Evolutionary conservation across 305 asterid genomes (phyloP).

Genomic region (Fraxinus velutina): DNA sequence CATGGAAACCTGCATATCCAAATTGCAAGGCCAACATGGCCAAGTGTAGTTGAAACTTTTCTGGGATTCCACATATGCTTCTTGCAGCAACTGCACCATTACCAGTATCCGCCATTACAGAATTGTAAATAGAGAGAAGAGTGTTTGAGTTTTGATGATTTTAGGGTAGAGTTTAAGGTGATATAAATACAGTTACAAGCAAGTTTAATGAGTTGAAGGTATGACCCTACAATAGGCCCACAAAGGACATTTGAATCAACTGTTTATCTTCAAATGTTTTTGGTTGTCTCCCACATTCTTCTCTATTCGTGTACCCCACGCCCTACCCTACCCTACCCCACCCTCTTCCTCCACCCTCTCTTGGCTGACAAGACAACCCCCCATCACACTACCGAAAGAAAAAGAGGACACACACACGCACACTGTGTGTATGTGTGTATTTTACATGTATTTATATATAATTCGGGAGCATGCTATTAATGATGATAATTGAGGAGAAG

Average conservation of each 20-base stretch:
- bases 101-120: slow-evolving; percentile 60
- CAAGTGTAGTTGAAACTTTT: slow-evolving; percentile 71
- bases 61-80: slow-evolving; percentile 68
- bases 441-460: background rate
- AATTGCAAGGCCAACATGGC: slow-evolving; percentile 89
- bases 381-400: slow-evolving; percentile 45
- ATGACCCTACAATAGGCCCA: slow-evolving; percentile 28
- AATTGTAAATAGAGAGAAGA: background rate
- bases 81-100: slow-evolving; percentile 33
- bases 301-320: background rate
- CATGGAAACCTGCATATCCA: slow-evolving; percentile 96
- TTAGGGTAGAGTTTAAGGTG: slow-evolving; percentile 42
- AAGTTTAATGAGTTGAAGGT: slow-evolving; percentile 7
- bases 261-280: background rate
- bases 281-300: slow-evolving; percentile 14
- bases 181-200: slow-evolving; percentile 51
- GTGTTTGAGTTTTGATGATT: slow-evolving; percentile 27
- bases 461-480: slow-evolving; percentile 53
- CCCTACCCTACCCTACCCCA: background rate
- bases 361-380: slow-evolving; percentile 53
- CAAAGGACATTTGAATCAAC: background rate
- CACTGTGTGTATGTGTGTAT: slow-evolving; percentile 7
- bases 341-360: background rate
- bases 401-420: slow-evolving; percentile 12
- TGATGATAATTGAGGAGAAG: slow-evolving; percentile 34